phyloP scores from a whole-genome alignment of 116 monocot genomes.

The Papilionanthe hybrid region DNA sequence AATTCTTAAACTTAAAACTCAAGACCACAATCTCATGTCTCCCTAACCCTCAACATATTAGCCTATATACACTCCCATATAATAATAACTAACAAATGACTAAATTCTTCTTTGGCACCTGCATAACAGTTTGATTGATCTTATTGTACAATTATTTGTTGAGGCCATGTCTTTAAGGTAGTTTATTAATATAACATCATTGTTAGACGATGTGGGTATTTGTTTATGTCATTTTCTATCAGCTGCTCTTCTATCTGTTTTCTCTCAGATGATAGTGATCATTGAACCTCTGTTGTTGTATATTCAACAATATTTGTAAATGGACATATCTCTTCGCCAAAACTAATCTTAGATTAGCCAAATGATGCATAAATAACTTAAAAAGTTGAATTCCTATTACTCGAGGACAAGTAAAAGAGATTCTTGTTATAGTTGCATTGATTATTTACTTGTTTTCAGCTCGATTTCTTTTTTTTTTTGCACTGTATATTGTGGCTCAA shows the following conservation, averaged over 20 bases:
- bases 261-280: not conserved
- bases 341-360: not conserved
- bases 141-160: not conserved
- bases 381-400: not conserved
- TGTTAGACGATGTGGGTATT: no score
- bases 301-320: not conserved
- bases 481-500: not conserved
- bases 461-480: not conserved
- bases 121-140: not conserved
- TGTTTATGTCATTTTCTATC: not conserved
- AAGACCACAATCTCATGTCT: no score
- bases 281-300: not conserved
- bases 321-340: not conserved
- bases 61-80: no score
- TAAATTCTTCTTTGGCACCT: no score
- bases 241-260: not conserved
- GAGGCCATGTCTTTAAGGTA: not conserved
- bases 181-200: no score
- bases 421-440: not conserved
- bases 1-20: no score
- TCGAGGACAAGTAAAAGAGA: not conserved
- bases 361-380: not conserved
- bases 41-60: no score
- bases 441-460: slow-evolving; percentile 4
- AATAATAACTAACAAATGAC: no score